Evolutionary conservation across 2,329 filamentous ascomycete species (phyloP), one percentile per base, ranked within the genome.

Genomic region (Biscogniauxia sp.): DNA sequence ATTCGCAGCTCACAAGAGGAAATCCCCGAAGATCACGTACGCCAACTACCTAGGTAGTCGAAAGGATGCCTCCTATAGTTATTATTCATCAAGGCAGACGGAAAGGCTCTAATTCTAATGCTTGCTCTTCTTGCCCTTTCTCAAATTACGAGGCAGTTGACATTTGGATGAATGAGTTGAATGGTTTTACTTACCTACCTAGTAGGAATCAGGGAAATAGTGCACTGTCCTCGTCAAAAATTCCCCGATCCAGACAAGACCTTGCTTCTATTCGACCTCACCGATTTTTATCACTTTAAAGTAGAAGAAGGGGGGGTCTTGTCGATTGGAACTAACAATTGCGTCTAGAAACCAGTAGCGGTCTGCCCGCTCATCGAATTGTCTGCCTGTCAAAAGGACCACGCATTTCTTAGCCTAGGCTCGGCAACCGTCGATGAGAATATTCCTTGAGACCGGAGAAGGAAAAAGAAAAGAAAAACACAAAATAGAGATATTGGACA

Each of bases 161-260:
- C 53, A 26, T 50, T 58, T 20, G 17, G 23, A 17, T 50, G n/a
- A 19, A 53, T 28, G 28, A 20, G n/a, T 17, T 49, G n/a, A 53
- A 50, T 23, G 32, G 20, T 26, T 37, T 32, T 19, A 23, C 23
- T 5, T 55, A 58, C 20, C 17, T 20, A 41, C 23, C n/a, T 19
- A 28, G 19, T 49, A 61, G 28, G 28, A 32, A 32, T 32, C 28
- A 32, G 28, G 28, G 28, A 32, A 4, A 32, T 32, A 59, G 59
- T 57, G 54, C 60, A 61, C 51, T 32, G 53, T 58, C 32, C 59
- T 69, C 64, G 63, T 67, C 54, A 56, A 69, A 62, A 66, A 61
- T 66, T 62, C 63, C 64, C 56, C 51, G 20, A 64, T 64, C 58
- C 20, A 67, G 68, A 61, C 60, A 69, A 68, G 64, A 54, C 62